Conservation (phyloP, 2,329 filamentous ascomycete genomes). For the Fusarium irregulare region DNA sequence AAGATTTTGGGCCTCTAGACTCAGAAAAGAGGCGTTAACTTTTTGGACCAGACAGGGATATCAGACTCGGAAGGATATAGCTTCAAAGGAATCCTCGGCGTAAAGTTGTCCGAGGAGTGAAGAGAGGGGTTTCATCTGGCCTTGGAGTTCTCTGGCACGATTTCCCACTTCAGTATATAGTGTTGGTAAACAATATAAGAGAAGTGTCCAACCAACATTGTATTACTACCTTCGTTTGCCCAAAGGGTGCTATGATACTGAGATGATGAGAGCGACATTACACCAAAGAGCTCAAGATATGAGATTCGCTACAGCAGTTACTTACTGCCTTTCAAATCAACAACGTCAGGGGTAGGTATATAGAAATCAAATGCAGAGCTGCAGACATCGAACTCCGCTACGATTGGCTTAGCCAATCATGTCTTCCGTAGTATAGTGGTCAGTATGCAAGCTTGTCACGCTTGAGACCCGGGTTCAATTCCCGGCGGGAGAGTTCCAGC, state of each 20-base stretch:
- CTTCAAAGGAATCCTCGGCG: neutral
- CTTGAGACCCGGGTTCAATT: too few species aligned
- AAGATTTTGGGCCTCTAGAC: neutral
- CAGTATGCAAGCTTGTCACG: conserved; percentile 34
- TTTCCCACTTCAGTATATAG: neutral
- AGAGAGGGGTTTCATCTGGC: neutral
- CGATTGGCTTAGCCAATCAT: neutral
- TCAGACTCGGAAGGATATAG: neutral
- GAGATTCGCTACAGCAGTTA: too few species aligned
- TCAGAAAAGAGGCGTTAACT: neutral
- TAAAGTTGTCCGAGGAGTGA: neutral
- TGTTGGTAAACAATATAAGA: neutral
- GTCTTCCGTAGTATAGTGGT: conserved; percentile 39
- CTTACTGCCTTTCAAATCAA: too few species aligned
- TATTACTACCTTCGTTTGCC: too few species aligned
- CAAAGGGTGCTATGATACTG: too few species aligned
- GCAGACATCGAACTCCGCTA: neutral
- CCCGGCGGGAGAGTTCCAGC: conserved; percentile 2
- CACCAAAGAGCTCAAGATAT: too few species aligned
- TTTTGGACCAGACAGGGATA: neutral
- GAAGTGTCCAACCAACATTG: too few species aligned
- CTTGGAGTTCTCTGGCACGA: neutral
- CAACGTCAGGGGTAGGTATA: neutral
- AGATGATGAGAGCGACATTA: too few species aligned
- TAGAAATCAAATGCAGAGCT: neutral